Evolutionary conservation across 2,329 filamentous ascomycete genomes (phyloP), one percentile per base, ranked within the genome.

Genomic region (Aulographum hederae): DNA sequence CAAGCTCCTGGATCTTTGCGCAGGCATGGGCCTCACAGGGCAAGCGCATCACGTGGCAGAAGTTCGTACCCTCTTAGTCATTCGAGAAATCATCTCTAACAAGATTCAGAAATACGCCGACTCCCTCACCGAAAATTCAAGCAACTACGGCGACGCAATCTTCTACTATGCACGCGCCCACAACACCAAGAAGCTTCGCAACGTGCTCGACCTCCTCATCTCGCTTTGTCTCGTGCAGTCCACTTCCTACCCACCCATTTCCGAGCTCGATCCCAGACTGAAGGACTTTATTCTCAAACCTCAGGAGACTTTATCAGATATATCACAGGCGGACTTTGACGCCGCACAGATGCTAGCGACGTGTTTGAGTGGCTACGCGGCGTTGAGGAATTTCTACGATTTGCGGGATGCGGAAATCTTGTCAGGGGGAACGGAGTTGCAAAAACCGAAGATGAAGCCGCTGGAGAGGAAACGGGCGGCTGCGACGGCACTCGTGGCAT

Each of bases 151-250:
- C 33, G 73, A 86, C 40, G 80, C 82, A 1, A 65, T 95, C 14
- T 75, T 89, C 57, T 94, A 91, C 59, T 95, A 89, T 50, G 78
- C 86, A 16, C 70, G 91, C 10, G 79, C 84, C 3, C 84, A 91
- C 46, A 71, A 75, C 17, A 60, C 71, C 2, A 63, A 67, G 39
- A 91, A 86, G 52, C 75, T 94, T 32, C 80, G 80, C 44, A 74
- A 84, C 39, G 78, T 93, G 14, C 66, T 93, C 27, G 80, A 91
- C 47, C 68, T 89, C 3, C 70, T 95, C 32, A 86, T 84, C 42
- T 82, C 82, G 2, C 78, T 84, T 50, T 93, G 78, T 28, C 65
- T 95, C 12, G 67, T 92, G 27, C 79, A 92, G 43, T 93, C 84
- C 2, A 73, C 72, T 1, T 76, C 76, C 1, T 92, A 78, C 44